Base-by-base conservation (phyloP, 768 basidiomycete genomes). In the Mrakia blollopis region DNA sequence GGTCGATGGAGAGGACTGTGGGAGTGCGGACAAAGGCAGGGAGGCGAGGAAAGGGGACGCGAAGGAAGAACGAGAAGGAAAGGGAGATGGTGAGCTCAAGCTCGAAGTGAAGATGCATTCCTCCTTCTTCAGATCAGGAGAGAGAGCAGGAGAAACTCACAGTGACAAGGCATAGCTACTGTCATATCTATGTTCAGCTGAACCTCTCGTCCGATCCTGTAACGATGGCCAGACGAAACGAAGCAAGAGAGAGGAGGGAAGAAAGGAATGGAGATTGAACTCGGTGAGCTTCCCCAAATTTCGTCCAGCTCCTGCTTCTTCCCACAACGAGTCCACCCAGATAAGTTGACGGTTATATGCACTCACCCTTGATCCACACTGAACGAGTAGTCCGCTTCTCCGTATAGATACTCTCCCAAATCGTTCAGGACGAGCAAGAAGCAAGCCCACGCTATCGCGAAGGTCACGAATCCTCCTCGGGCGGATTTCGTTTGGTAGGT, bases 321-420 rank as follows among this genome's bases (percentile, higher is more conserved):
- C 16, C 16, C 63, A 6, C 28, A 2, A 1, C n/a, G 2, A 32
- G 7, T 11, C 16, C 62, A n/a, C n/a, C n/a, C n/a, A n/a, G n/a
- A n/a, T n/a, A n/a, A n/a, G n/a, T n/a, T n/a, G n/a, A n/a, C 21
- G 25, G 10, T 37, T 16, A 67, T 1, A 44, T 6, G 14, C 18
- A 68, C 65, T 37, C 37, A 68, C 65, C 87, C 44, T 84, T 84
- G 44, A 82, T 98, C 95, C 72, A 99, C 90, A 79, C 89, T 90
- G 84, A 98, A 99, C 81, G 91, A 89, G 80, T 90, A 90, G 81
- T 92, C 91, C 10, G 92, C 91, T 88, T 94, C 95, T 62, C 96
- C 96, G 88, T 92, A 98, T 47, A 98, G 85, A 81, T 89, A 98
- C 82, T 98, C 95, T 69, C 89, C 90, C 61, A 95, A 84, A 81